Base-by-base conservation (phyloP, 2,329 filamentous ascomycete genomes). In the Rachicladosporium sp. region DNA sequence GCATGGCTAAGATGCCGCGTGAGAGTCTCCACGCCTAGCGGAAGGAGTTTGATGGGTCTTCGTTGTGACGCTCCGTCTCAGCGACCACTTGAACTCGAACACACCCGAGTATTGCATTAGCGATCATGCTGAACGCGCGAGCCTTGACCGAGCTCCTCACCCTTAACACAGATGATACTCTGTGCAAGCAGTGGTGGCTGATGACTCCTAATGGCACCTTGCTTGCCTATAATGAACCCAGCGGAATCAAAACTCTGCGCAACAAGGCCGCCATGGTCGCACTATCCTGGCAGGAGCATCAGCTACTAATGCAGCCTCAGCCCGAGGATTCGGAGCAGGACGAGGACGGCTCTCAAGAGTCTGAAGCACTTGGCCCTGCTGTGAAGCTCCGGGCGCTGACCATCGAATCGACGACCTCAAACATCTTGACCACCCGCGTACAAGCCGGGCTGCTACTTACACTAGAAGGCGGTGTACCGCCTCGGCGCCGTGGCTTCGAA, bases 171-270 rank as follows among this genome's bases (percentile, higher is more conserved):
- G 59, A 67, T 42, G 51, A 57, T 19, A 53, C 58, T 31, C 56
- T 67, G 30, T 66, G 62, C 50, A 60, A 61, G 27, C 58, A 59
- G 32, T 64, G 63, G 56, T 65, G 61, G 45, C 53, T 70, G 40
- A 71, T 69, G 63, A 69, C 67, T 23, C 65, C 65, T 13, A 70
- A 69, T 47, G 68, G 67, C 45, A 69, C 66, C 2, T 52, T 71
- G 12, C 56, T 71, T 37, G 66, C 68, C 33, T 68, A 70, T 50
- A 68, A 61, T 11, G 63, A 62, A 13, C 66, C 66, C 9, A 58
- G 62, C n/a, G 60, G 69, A 45, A 66, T 67, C 49, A 63, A 64
- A 44, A 62, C 67, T 44, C 56, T 70, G 27, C 64, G 68, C 31
- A 66, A 67, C 41, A 65, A 69, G 47, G 66, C 65, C 13, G 65